Evolutionary conservation across 768 basidiomycete species (phyloP), one percentile per base, ranked within the genome.

Genomic region (Boletus huronensis): DNA sequence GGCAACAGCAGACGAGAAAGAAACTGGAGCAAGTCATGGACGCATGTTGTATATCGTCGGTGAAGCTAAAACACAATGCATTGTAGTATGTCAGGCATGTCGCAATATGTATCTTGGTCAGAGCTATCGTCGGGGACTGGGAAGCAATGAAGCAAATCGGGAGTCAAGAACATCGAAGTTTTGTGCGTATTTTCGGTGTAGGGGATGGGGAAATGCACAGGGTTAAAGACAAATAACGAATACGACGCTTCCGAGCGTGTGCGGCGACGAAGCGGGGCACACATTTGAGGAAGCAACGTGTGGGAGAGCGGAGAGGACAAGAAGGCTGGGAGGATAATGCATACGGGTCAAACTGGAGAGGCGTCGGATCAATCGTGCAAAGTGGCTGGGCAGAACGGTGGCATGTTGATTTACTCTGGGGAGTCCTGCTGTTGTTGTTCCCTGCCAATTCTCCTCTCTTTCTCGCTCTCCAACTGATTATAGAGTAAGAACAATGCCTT

Each of bases 401-500:
- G 49, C 3, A 16, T 40, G 41, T 21, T 50, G 42, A 7, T 52
- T 66, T 58, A 73, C 34, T 71, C 69, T 66, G 87, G 84, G 56
- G 84, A 79, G 72, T 89, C 85, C 68, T 90, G 86, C 66, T 89
- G 86, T 64, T 88, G 84, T 58, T 85, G 82, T 70, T 93, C 91
- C 60, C 87, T 79, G 52, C 90, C 90, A 54, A 94, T 90, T 64
- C 93, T 82, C 72, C 93, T 82, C 76, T 95, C 92, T 77, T 96
- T 96, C 82, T 95, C 93, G 69, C 86, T 93, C 76, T 97, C 95
- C 58, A 96, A 78, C 70, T 97, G 96, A 66, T 96, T 94, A 76
- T 98, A 99, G 58, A 99, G 81, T 56, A 99, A 77, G 80, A 96
- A 98, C 54, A 99, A 76, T 2, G 97, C 97, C 75, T 98, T 96